Evolutionary conservation across 140 eudicot genomes (phyloP).

Genomic region (Erigeron philadelphicus): DNA sequence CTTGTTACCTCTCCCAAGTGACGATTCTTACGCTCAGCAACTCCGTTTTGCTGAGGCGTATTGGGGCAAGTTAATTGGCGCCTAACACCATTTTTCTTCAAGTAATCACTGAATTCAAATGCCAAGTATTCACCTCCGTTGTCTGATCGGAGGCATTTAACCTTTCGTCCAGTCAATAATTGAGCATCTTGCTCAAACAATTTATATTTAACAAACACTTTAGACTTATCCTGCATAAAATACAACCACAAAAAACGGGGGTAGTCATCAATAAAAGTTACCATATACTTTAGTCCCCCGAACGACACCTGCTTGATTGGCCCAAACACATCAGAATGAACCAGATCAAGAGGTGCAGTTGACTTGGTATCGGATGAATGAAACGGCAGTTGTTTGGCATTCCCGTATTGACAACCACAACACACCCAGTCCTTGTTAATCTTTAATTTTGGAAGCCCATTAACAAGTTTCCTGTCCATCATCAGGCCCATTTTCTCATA

Average conservation of each 20-base stretch:
- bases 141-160: not conserved
- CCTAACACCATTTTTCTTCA: not conserved
- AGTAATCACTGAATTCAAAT: not conserved
- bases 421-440: too few relatives aligned
- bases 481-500: too few relatives aligned
- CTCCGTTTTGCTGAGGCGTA: not conserved
- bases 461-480: too few relatives aligned
- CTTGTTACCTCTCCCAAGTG: too few relatives aligned
- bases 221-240: not conserved
- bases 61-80: not conserved
- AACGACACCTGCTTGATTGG: not conserved
- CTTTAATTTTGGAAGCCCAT: too few relatives aligned
- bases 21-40: too few relatives aligned
- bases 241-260: not conserved
- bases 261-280: not conserved
- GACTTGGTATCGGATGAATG: not conserved
- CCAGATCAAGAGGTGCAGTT: not conserved
- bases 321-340: not conserved
- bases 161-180: not conserved
- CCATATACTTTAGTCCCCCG: not conserved
- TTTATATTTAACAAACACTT: too few relatives aligned
- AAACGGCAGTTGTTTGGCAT: not conserved
- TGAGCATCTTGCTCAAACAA: not conserved
- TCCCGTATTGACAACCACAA: not conserved
- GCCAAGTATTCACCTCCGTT: not conserved